A percentile compares a stretch with the other conserved stretches of the same genome.
phyloP scores from a whole-genome alignment of 768 basidiomycete species.

The Podaxis sp. region DNA sequence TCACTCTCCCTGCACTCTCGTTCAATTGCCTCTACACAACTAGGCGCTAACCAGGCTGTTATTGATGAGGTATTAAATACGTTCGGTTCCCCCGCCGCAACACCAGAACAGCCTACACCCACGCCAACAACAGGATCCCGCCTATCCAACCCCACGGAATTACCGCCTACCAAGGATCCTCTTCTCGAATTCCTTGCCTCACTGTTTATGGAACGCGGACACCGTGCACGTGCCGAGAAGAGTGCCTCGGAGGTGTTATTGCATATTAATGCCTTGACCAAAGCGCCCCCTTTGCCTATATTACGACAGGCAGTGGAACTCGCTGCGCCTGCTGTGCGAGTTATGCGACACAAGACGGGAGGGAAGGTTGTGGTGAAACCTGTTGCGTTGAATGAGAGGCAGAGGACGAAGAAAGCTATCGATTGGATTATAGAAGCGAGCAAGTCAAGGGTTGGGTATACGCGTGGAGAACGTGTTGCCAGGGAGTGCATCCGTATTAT shows the following conservation, averaged over 20 bases:
- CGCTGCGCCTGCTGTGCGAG: slow-evolving; percentile 71
- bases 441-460: slow-evolving; percentile 55
- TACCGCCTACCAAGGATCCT: slow-evolving; percentile 77
- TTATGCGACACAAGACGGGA: slow-evolving; percentile 54
- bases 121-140: slow-evolving; percentile 1
- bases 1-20: slow-evolving; percentile 18
- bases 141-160: slow-evolving; percentile 37
- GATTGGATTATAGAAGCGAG: slow-evolving; percentile 69
- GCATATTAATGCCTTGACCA: slow-evolving; percentile 72
- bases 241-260: slow-evolving; percentile 63
- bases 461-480: slow-evolving; percentile 70
- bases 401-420: slow-evolving; percentile 70
- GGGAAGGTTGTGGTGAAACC: slow-evolving; percentile 71
- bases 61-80: slow-evolving; percentile 20
- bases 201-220: slow-evolving; percentile 61
- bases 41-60: slow-evolving; percentile 20
- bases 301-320: slow-evolving; percentile 68
- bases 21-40: slow-evolving; percentile 8
- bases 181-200: slow-evolving; percentile 68
- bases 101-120: slow-evolving; percentile 11
- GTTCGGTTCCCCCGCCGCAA: slow-evolving; percentile 12
- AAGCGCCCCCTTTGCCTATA: slow-evolving; percentile 77
- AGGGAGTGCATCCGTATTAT: slow-evolving; percentile 74
- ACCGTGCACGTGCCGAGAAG: slow-evolving; percentile 58
- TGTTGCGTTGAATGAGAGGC: slow-evolving; percentile 75